Evolutionary conservation across 108 stramenopile genomes (phyloP).

Genomic region (Conticribra weissflogii): DNA sequence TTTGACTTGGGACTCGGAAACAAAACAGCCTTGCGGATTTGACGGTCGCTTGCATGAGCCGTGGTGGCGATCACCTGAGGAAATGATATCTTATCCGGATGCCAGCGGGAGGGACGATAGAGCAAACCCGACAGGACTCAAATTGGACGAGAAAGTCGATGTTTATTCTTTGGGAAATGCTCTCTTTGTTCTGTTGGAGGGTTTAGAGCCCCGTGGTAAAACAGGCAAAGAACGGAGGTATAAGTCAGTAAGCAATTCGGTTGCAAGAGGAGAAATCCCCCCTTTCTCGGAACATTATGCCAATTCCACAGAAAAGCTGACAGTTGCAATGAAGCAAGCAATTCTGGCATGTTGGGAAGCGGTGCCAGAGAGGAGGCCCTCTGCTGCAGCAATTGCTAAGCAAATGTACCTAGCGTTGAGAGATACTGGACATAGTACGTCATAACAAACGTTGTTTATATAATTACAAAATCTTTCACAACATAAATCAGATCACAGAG

Average conservation of each 20-base stretch:
- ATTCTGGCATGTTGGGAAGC: constrained; percentile 68
- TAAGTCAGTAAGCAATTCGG: constrained; percentile 50
- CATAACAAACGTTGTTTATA: too few species aligned
- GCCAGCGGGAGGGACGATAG: constrained; percentile 11
- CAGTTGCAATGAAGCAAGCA: constrained; percentile 65
- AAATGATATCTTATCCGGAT: constrained; percentile 41
- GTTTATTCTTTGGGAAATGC: constrained; percentile 81
- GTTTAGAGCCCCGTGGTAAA: constrained; percentile 76
- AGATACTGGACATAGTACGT: too few species aligned
- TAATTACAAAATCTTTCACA: too few species aligned
- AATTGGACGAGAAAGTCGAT: constrained; percentile 78
- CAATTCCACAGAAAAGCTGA: constrained; percentile 51
- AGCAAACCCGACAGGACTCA: not conserved
- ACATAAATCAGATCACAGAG: too few species aligned
- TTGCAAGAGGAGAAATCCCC: constrained; percentile 59
- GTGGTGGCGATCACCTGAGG: constrained; percentile 79
- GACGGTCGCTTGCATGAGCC: constrained; percentile 71
- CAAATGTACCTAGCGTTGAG: not conserved
- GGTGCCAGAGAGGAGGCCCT: constrained; percentile 60
- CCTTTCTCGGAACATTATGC: constrained; percentile 51
- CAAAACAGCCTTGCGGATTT: constrained; percentile 65
- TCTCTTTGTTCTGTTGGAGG: constrained; percentile 74
- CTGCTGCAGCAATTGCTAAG: constrained; percentile 56
- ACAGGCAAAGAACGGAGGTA: constrained; percentile 55
- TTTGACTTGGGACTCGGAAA: constrained; percentile 64